A percentile compares a stretch with the other conserved stretches of the same genome.
phyloP scores from a whole-genome alignment of 192 early-diverging fungal species.

The Coemansia sp. region DNA sequence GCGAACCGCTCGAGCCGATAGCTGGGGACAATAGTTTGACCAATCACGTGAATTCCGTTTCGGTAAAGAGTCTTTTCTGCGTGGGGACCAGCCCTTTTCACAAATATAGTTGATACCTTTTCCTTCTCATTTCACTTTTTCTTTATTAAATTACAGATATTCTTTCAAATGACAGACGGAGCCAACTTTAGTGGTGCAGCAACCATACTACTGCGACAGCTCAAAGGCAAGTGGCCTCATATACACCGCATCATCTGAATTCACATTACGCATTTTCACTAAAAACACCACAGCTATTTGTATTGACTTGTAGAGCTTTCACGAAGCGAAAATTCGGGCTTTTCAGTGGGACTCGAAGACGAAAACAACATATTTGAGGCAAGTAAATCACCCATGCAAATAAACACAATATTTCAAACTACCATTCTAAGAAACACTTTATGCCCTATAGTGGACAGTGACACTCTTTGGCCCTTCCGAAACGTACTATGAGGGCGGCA shows the following conservation, averaged over 20 bases:
- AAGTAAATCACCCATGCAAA: constrained; percentile 10
- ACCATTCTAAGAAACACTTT: not conserved
- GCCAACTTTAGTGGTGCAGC: constrained; percentile 14
- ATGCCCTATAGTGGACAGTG: constrained; percentile 70
- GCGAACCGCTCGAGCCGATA: too few relatives aligned
- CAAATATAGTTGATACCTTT: not conserved
- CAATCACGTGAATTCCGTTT: constrained; percentile 9
- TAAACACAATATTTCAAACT: not conserved
- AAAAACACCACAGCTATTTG: not conserved
- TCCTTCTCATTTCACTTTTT: not conserved
- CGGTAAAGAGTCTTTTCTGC: not conserved
- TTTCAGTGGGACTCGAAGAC: constrained; percentile 88
- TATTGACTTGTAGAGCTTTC: constrained; percentile 60
- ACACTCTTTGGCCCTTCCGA: constrained; percentile 87
- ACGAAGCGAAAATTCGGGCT: constrained; percentile 71
- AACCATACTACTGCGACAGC: constrained; percentile 31
- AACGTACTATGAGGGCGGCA: constrained; percentile 89
- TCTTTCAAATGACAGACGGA: constrained; percentile 14
- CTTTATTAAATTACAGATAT: not conserved
- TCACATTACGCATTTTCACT: too few relatives aligned
- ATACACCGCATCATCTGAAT: too few relatives aligned
- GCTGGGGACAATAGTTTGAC: not conserved
- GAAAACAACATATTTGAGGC: constrained; percentile 86
- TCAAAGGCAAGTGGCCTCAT: constrained; percentile 22
- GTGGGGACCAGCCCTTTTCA: not conserved